These are phyloP conservation scores for Diversispora eburnea DNA, from an alignment of 192 early-diverging fungal species.

Conservation along the genomic window DNA sequence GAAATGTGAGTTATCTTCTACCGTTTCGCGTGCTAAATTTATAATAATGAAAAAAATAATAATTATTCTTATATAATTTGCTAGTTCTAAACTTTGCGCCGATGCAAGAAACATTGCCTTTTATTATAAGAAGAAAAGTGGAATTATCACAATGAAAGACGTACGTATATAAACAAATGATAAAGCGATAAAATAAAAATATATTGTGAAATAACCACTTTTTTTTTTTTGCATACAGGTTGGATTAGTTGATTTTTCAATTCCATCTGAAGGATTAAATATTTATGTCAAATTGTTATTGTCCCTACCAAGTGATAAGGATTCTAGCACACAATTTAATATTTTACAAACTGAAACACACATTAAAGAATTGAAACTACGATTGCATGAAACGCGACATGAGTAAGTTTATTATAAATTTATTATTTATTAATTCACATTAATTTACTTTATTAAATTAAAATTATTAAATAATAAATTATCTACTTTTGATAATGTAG, in stretches of 20 bases:
- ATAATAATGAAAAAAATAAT: not conserved
- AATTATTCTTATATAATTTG: not conserved
- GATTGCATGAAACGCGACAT: conserved; percentile 45
- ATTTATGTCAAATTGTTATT: conserved; percentile 25
- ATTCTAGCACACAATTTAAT: conserved; percentile 27
- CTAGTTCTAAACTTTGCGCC: conserved; percentile 43
- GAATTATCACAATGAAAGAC: conserved; percentile 48
- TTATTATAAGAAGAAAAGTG: conserved; percentile 50
- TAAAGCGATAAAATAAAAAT: no score
- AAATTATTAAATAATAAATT: not conserved
- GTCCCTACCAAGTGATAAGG: conserved; percentile 6
- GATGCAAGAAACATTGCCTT: conserved; percentile 57
- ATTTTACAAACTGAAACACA: conserved; percentile 36
- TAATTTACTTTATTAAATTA: not conserved
- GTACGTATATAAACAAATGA: not conserved
- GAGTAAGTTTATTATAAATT: conserved; percentile 38
- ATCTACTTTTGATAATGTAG: not conserved
- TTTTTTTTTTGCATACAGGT: not conserved
- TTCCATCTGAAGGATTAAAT: conserved; percentile 39
- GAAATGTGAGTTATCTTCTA: conserved; percentile 15
- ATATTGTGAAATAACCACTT: not conserved
- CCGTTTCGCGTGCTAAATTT: not conserved
- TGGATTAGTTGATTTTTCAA: conserved; percentile 47
- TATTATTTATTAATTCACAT: not conserved
- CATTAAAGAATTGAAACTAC: conserved; percentile 38